Percentiles rank a stretch among this genome's conserved stretches.
phyloP scores from a whole-genome alignment of 306 rosid genomes.

The Hylodesmum podocarpum region DNA sequence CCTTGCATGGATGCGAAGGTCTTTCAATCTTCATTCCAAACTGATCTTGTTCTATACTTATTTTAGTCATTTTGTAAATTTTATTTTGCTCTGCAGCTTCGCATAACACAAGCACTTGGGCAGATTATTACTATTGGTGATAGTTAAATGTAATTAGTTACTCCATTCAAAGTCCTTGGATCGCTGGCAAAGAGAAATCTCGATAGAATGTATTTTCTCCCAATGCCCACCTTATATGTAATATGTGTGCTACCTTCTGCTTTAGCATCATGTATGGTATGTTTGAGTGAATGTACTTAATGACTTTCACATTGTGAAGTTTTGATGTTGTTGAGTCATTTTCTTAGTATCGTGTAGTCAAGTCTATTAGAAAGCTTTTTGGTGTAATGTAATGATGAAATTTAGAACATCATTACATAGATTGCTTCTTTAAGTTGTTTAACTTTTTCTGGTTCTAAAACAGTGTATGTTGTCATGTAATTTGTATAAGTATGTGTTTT shows the following conservation, averaged over 20 bases:
- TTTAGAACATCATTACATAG: too few relatives aligned
- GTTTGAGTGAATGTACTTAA: slow-evolving; percentile 24
- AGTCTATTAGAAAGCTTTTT: too few relatives aligned
- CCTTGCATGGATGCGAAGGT: slow-evolving; percentile 81
- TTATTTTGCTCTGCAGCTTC: slow-evolving; percentile 59
- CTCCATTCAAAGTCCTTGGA: slow-evolving; percentile 8
- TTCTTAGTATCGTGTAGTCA: too few relatives aligned
- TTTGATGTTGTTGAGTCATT: too few relatives aligned
- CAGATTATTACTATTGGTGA: slow-evolving; percentile 59
- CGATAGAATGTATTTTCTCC: slow-evolving; percentile 29
- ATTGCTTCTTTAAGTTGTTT: too few relatives aligned
- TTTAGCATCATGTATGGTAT: slow-evolving; percentile 52
- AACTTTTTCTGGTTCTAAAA: too few relatives aligned
- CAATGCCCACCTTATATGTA: slow-evolving; percentile 6
- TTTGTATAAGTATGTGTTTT: too few relatives aligned
- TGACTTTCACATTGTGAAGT: too few relatives aligned
- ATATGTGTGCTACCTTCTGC: slow-evolving; percentile 27
- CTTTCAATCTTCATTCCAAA: slow-evolving; percentile 18
- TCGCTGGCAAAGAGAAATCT: slow-evolving; percentile 23
- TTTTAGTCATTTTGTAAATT: slow-evolving; percentile 11
- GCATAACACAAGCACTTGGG: slow-evolving; percentile 60
- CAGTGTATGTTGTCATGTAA: too few relatives aligned
- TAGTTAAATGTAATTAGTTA: slow-evolving; percentile 33
- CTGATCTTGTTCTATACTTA: not conserved
- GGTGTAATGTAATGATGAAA: too few relatives aligned